Base-by-base conservation (phyloP, 352 stramenopile genomes). In the Phytophthora colocasiae region DNA sequence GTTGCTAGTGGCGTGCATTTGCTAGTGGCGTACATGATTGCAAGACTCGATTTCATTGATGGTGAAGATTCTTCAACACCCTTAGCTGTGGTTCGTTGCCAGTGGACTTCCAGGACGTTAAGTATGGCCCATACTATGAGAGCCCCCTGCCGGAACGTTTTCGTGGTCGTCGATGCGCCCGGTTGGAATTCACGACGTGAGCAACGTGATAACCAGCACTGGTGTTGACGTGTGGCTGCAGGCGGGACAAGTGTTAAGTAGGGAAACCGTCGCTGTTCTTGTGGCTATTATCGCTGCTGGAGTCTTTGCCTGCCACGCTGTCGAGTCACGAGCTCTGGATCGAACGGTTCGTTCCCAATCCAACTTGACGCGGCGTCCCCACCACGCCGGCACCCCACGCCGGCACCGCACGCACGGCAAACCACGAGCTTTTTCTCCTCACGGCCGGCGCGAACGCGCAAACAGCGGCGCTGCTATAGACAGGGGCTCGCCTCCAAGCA, bases 341-440 rank as follows among this genome's bases (percentile, higher is more conserved):
- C 57, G 46, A 4, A 34, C 36, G 39, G 19, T 19, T 19, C 38
- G n/a, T 34, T 34, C 29, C 4, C 29, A 9, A 34, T 14, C 31
- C 31, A 36, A 36, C 14, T 19, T 19, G 19, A 19, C 19, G 19
- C 19, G 19, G 19, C 11, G 49, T 48, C 58, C 40, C 58, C 40
- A 60, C 22, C 31, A 4, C 31, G 8, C n/a, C 47, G 48, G 45
- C 46, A 50, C 31, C 36, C 31, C 45, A n/a, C n/a, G 15, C 27
- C 47, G 48, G 45, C 46, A 50, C 31, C 36, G 43, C 45, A n/a
- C n/a, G 15, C 27, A 27, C 29, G 17, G 48, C 48, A 22, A 32
- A 32, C 62, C 62, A 70, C 40, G 57, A 58, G 56, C 49, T 54
- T 66, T 71, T 71, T 71, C 62, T 51, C 50, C 22, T 54, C 48